Conservation (phyloP, 345 rosid species). For the Mallotus nudiflorus region DNA sequence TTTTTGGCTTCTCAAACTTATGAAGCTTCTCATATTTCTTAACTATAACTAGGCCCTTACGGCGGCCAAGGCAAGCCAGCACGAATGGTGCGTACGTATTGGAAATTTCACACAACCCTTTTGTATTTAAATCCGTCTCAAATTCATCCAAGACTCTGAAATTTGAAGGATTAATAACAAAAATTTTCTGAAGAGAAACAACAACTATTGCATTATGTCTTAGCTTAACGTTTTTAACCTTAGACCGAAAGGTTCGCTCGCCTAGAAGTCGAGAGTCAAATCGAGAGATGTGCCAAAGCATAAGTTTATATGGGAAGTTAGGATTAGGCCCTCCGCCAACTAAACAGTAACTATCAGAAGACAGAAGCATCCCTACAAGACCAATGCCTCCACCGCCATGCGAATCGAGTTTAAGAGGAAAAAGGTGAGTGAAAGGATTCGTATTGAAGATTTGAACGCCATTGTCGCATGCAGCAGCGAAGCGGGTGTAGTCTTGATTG, state of each 20-base stretch:
- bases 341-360: constrained; percentile 37
- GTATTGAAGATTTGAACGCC: constrained; percentile 46
- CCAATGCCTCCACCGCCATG: constrained; percentile 27
- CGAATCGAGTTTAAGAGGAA: constrained; percentile 31
- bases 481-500: constrained; percentile 49
- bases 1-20: constrained; percentile 39
- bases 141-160: constrained; percentile 40
- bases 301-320: constrained; percentile 30
- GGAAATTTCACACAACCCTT: constrained; percentile 49
- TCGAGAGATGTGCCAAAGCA: constrained; percentile 47
- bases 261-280: constrained; percentile 29
- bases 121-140: constrained; percentile 42
- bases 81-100: constrained; percentile 38
- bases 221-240: constrained; percentile 41
- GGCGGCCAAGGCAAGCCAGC: constrained; percentile 43
- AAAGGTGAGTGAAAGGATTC: constrained; percentile 42
- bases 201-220: constrained; percentile 41
- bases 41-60: constrained; percentile 50
- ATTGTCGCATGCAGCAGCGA: constrained; percentile 38
- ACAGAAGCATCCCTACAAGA: constrained; percentile 43
- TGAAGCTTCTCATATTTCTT: constrained; percentile 48
- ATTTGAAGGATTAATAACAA: constrained; percentile 42
- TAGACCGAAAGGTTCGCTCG: constrained; percentile 45
- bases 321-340: constrained; percentile 39
- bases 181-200: constrained; percentile 36